Evolutionary conservation across 2,329 filamentous ascomycete genomes (phyloP).

Genomic region (Aureobasidium subglaciale): DNA sequence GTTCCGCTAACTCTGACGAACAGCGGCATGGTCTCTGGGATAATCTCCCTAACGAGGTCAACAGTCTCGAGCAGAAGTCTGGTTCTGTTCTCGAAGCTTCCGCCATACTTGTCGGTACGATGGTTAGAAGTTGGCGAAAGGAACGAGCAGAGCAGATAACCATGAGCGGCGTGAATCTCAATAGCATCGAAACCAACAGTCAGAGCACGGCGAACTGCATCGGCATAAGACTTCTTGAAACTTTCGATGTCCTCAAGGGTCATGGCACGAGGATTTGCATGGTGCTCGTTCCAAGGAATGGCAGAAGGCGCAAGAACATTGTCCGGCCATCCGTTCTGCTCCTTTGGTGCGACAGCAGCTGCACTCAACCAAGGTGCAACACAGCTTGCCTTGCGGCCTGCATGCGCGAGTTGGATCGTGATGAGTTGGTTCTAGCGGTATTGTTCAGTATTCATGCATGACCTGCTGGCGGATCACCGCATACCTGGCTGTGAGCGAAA

Average conservation of each 20-base stretch:
- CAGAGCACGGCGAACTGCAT: slow-evolving; percentile 49
- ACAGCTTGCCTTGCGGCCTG: slow-evolving; percentile 58
- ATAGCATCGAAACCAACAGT: slow-evolving; percentile 67
- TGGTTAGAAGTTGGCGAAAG: slow-evolving; percentile 63
- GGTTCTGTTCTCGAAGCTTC: slow-evolving; percentile 63
- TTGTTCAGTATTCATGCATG: neutral
- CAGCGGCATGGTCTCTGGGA: slow-evolving; percentile 62
- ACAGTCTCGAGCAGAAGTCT: slow-evolving; percentile 62
- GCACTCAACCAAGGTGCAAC: slow-evolving; percentile 56
- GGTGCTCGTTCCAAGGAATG: slow-evolving; percentile 55
- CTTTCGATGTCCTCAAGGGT: slow-evolving; percentile 59
- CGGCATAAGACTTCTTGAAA: slow-evolving; percentile 56
- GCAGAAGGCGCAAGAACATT: slow-evolving; percentile 52
- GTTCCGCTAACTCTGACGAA: slow-evolving; percentile 67
- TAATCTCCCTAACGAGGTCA: slow-evolving; percentile 53
- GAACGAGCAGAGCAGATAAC: slow-evolving; percentile 67
- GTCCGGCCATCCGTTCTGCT: slow-evolving; percentile 47
- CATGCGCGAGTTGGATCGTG: slow-evolving; percentile 75
- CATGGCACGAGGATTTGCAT: slow-evolving; percentile 60
- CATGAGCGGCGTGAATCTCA: slow-evolving; percentile 75
- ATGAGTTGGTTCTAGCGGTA: slow-evolving; percentile 50
- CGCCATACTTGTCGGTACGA: slow-evolving; percentile 61
- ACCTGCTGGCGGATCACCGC: neutral
- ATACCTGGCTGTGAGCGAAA: slow-evolving; percentile 69
- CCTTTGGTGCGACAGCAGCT: slow-evolving; percentile 45